A percentile compares a stretch with the other conserved stretches of the same genome.
These are phyloP conservation scores for Cicer bijugum DNA, from an alignment of 306 rosid genomes.

Conservation along the genomic window DNA sequence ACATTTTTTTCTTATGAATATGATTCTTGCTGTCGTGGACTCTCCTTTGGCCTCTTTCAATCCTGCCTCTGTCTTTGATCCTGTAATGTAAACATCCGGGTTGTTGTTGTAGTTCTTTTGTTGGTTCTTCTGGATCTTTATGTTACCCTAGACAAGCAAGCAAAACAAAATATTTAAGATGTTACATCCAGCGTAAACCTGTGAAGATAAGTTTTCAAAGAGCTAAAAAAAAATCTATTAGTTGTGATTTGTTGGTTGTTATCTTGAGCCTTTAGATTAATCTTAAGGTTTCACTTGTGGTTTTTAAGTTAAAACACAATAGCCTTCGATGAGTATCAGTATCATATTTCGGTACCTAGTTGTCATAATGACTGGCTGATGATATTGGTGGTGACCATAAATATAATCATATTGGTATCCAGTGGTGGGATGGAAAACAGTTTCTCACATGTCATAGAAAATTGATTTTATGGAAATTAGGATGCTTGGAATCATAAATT, in stretches of 20 bases:
- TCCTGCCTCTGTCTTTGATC: not conserved
- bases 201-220: constrained; percentile 24
- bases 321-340: constrained; percentile 12
- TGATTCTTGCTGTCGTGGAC: too few relatives aligned
- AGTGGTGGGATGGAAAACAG: not conserved
- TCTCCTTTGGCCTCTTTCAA: not conserved
- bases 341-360: constrained; percentile 7
- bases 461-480: constrained; percentile 8
- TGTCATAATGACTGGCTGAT: constrained; percentile 1
- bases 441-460: not conserved
- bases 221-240: not conserved
- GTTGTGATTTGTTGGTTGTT: not conserved
- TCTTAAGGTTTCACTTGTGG: constrained; percentile 2
- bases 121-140: constrained; percentile 19
- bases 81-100: constrained; percentile 22
- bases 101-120: constrained; percentile 21
- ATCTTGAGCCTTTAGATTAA: constrained; percentile 8
- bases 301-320: not conserved
- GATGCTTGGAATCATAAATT: constrained; percentile 3
- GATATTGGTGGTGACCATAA: not conserved
- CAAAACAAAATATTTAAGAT: not conserved
- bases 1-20: not conserved
- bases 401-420: not conserved
- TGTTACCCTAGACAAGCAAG: not conserved
- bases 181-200: not conserved